A percentile compares a stretch with the other conserved stretches of the same genome.
Evolutionary conservation across 352 stramenopile genomes (phyloP).

Genomic region (Bremia lactucae): DNA sequence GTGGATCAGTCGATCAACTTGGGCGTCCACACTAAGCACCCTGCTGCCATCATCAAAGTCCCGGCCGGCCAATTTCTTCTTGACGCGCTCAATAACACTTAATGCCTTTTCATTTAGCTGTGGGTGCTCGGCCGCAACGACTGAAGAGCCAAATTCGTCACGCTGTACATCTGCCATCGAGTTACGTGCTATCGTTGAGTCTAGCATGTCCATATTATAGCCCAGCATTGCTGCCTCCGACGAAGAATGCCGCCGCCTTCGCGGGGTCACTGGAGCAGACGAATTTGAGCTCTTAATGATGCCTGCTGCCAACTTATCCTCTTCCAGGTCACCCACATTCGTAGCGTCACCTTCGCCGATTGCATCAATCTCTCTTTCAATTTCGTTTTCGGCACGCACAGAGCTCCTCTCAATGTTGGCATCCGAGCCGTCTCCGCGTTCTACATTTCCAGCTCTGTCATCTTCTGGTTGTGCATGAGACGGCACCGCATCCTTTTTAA

Average conservation of each 20-base stretch:
- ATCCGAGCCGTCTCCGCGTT: slow-evolving; percentile 5
- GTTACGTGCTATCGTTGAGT: slow-evolving; percentile 42
- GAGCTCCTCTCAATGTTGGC: slow-evolving; percentile 11
- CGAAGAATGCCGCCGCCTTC: slow-evolving; percentile 49
- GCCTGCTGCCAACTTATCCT: slow-evolving; percentile 28
- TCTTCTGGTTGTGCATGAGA: slow-evolving; percentile 66
- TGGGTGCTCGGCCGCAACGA: slow-evolving; percentile 50
- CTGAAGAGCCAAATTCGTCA: slow-evolving; percentile 36
- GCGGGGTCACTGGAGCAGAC: slow-evolving; percentile 23
- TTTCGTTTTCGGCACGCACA: slow-evolving; percentile 10
- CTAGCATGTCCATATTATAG: slow-evolving; percentile 46
- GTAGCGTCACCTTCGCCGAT: slow-evolving; percentile 15
- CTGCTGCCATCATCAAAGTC: slow-evolving; percentile 92
- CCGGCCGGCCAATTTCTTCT: slow-evolving; percentile 97
- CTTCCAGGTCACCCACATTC: slow-evolving; percentile 12
- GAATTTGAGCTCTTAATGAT: slow-evolving; percentile 59
- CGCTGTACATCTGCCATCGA: slow-evolving; percentile 51
- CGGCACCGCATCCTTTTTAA: slow-evolving; percentile 78
- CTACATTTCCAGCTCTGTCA: slow-evolving; percentile 18
- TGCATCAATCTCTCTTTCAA: slow-evolving; percentile 5
- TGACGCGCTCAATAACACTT: slow-evolving; percentile 95
- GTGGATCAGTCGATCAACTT: slow-evolving; percentile 97
- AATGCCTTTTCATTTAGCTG: slow-evolving; percentile 88
- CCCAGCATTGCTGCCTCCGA: slow-evolving; percentile 51
- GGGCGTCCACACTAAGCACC: slow-evolving; percentile 73